Evolutionary conservation across 768 basidiomycete genomes (phyloP).

Genomic region (Piloderma croceum): DNA sequence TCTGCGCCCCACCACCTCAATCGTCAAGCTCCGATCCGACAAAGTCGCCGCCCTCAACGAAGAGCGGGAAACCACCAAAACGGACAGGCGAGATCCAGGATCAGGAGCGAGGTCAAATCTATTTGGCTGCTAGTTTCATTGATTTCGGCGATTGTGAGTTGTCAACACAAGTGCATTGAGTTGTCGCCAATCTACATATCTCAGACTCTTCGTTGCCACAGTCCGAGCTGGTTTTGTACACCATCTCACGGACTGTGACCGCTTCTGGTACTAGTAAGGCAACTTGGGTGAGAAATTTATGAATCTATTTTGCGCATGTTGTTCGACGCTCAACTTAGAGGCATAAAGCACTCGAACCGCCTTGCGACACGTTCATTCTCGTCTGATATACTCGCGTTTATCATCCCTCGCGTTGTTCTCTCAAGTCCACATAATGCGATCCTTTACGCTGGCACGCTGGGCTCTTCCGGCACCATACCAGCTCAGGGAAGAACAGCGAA

Average conservation of each 20-base stretch:
- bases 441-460: slow-evolving; percentile 44
- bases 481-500: slow-evolving; percentile 26
- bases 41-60: slow-evolving; percentile 16
- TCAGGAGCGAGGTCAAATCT: slow-evolving; percentile 31
- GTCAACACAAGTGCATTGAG: too few relatives aligned
- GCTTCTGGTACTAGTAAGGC: slow-evolving; percentile 17
- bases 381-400: slow-evolving; percentile 41
- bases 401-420: slow-evolving; percentile 32
- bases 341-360: slow-evolving; percentile 9
- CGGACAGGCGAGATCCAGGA: slow-evolving; percentile 21
- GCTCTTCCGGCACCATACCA: slow-evolving; percentile 39
- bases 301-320: too few relatives aligned
- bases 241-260: slow-evolving; percentile 29
- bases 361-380: slow-evolving; percentile 37
- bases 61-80: slow-evolving; percentile 10
- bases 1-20: slow-evolving; percentile 32
- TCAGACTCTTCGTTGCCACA: slow-evolving; percentile 32
- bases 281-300: slow-evolving; percentile 48
- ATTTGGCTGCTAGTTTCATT: slow-evolving; percentile 48
- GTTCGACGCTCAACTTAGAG: too few relatives aligned
- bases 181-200: neutral
- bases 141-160: slow-evolving; percentile 58
- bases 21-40: slow-evolving; percentile 15
- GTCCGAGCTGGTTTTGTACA: slow-evolving; percentile 29
- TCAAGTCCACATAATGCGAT: slow-evolving; percentile 25